phyloP scores from a whole-genome alignment of 2,329 filamentous ascomycete species.

The Bipolaris sorokiniana region DNA sequence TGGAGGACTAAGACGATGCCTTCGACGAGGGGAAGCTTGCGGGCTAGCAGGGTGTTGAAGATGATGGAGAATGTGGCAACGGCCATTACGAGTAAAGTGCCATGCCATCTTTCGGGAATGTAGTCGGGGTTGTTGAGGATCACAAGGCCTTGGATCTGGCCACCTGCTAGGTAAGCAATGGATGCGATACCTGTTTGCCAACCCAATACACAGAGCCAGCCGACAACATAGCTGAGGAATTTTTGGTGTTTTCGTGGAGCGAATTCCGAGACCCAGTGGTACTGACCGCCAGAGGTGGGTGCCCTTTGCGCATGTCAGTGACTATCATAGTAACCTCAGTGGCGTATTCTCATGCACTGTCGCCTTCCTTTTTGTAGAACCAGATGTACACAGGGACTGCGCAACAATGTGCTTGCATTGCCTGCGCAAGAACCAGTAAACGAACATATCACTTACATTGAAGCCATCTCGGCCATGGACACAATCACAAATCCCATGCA shows the following conservation, averaged over 20 bases:
- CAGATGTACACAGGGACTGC: too few relatives aligned
- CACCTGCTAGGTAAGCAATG: slow-evolving; percentile 37
- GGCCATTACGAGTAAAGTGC: slow-evolving; percentile 56
- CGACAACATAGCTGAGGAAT: slow-evolving; percentile 36
- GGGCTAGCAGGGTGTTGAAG: slow-evolving; percentile 55
- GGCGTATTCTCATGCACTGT: background rate
- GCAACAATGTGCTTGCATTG: too few relatives aligned
- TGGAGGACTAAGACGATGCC: slow-evolving; percentile 56
- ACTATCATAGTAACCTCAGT: background rate
- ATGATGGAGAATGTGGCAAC: slow-evolving; percentile 48
- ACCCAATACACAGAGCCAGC: slow-evolving; percentile 52
- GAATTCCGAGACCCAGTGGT: slow-evolving; percentile 41
- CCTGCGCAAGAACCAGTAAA: background rate
- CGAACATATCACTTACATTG: slow-evolving; percentile 22
- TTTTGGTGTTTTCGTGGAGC: slow-evolving; percentile 30
- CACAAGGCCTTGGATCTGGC: slow-evolving; percentile 43
- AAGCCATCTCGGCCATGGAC: slow-evolving; percentile 35
- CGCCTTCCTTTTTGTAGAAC: background rate
- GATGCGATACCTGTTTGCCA: slow-evolving; percentile 50
- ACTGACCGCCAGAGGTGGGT: slow-evolving; percentile 37
- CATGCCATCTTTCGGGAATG: slow-evolving; percentile 54
- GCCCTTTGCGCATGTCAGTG: slow-evolving; percentile 23
- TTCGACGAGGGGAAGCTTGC: slow-evolving; percentile 56
- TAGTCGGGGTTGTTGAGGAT: slow-evolving; percentile 51
- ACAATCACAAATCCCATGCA: slow-evolving; percentile 32